Evolutionary conservation across 2,329 filamentous ascomycete genomes (phyloP), one percentile per base, ranked within the genome.

Genomic region (Pseudocercospora eumusae): DNA sequence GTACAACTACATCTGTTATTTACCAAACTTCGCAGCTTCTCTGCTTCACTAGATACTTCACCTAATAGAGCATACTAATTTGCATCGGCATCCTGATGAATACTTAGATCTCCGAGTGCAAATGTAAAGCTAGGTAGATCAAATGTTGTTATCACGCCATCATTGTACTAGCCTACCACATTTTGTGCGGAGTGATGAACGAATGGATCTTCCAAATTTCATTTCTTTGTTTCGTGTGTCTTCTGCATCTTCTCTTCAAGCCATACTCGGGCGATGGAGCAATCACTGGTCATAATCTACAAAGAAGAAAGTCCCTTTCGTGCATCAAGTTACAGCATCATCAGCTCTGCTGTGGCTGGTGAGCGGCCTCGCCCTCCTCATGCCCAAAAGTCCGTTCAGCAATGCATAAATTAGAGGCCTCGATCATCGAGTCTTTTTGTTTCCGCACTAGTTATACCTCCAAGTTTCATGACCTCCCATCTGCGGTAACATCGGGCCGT

Each of bases 391-490:
- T 52, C 23, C 47, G 25, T 10, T 52, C 47, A 28, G 25, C 15
- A 18, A n/a, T 28, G 47, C 47, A 15, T n/a, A 10, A 23, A 28
- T 40, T n/a, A 28, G 15, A 27, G 47, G 25, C 47, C 25, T 21
- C 44, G 36, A 18, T 6, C 36, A 40, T 18, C 36, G 44, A 21
- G 44, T 18, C 20, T 21, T 13, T 15, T 9, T 3, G 13, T 21
- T 18, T 28, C 23, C 21, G 23, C 8, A 18, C 47, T 60, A 70
- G 23, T 71, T 68, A 47, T 71, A 71, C 31, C 67, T 64, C 67
- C 67, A 71, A 52, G 69, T 69, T 61, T 71, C 69, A 49, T 68
- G 58, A 10, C 63, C 60, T 25, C 68, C 63, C 71, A 73, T 73
- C 57, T 72, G 70, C 23, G 71, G 71, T 42, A 72, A 64, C 66